A percentile compares a stretch with the other conserved stretches of the same genome.
phyloP scores from a whole-genome alignment of 2,329 filamentous ascomycete genomes.

The Byssochlamys sp. region DNA sequence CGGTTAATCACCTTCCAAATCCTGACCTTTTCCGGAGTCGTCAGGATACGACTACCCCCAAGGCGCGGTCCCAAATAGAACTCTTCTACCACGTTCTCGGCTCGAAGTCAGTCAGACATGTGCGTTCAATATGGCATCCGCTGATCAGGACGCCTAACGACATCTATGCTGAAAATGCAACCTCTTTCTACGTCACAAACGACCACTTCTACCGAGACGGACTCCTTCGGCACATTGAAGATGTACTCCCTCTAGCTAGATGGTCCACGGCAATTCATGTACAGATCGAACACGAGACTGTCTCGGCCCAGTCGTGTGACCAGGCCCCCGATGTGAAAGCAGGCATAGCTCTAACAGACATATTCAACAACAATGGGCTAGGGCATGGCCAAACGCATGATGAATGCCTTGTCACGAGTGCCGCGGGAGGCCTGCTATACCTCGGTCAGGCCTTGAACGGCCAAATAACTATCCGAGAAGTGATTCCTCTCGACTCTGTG shows the following conservation, averaged over 20 bases:
- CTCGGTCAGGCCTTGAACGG: conserved; percentile 23
- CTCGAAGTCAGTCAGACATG: conserved; percentile 26
- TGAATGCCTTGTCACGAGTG: conserved; percentile 30
- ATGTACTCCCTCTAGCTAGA: conserved; percentile 29
- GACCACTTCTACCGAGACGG: conserved; percentile 49
- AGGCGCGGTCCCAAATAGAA: not conserved
- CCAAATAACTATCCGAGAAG: conserved; percentile 35
- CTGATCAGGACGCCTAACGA: conserved; percentile 52
- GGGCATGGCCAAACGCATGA: conserved; percentile 36
- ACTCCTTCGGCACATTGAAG: conserved; percentile 39
- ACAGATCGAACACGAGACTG: conserved; percentile 19
- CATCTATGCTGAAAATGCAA: conserved; percentile 39
- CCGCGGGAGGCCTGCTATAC: conserved; percentile 40
- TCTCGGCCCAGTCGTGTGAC: conserved; percentile 11
- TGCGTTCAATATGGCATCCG: conserved; percentile 47
- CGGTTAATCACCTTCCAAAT: conserved; percentile 46
- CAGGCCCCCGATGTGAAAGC: conserved; percentile 32
- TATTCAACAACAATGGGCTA: conserved; percentile 51
- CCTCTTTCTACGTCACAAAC: conserved; percentile 50
- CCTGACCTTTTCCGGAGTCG: not conserved
- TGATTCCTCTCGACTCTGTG: conserved; percentile 35
- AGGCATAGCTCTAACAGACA: conserved; percentile 32
- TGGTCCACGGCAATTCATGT: conserved; percentile 46
- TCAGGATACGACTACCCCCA: not conserved
- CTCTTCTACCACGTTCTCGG: not conserved